Percentiles rank a stretch among this genome's conserved stretches.
Evolutionary conservation across 495 filamentous ascomycete species (phyloP).

Genomic region (Delitschia confertaspora): DNA sequence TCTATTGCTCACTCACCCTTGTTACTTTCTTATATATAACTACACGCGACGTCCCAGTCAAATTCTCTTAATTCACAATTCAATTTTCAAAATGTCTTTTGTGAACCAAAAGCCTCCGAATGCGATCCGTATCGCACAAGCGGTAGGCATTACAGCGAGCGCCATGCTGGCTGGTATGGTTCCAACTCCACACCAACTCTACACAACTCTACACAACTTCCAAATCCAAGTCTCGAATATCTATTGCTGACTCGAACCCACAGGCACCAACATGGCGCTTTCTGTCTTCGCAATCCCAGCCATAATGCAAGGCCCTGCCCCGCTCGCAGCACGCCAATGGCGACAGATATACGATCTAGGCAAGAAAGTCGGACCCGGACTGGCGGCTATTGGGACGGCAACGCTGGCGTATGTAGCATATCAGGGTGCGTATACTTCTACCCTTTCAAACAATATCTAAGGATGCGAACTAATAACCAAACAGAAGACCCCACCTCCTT

Average conservation of each 20-base stretch:
- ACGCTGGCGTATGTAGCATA: slow-evolving; percentile 43
- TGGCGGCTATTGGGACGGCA: slow-evolving; percentile 30
- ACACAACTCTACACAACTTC: slow-evolving; percentile 1
- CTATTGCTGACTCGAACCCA: neutral
- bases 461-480: too few relatives aligned
- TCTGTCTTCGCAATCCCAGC: slow-evolving; percentile 42
- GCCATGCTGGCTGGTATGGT: slow-evolving; percentile 34
- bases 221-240: neutral
- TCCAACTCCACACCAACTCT: too few relatives aligned
- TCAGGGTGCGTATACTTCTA: slow-evolving; percentile 18
- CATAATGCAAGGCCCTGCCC: slow-evolving; percentile 44
- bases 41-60: too few relatives aligned
- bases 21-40: too few relatives aligned
- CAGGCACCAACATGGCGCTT: slow-evolving; percentile 38
- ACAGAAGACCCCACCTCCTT: slow-evolving; percentile 15
- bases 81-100: too few relatives aligned
- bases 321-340: slow-evolving; percentile 48
- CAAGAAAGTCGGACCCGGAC: slow-evolving; percentile 29
- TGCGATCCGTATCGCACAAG: slow-evolving; percentile 39
- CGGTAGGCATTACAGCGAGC: slow-evolving; percentile 41
- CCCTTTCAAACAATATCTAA: slow-evolving; percentile 1
- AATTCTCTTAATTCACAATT: too few relatives aligned
- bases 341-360: slow-evolving; percentile 32
- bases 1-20: too few relatives aligned
- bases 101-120: slow-evolving; percentile 10